Evolutionary conservation across 2,329 filamentous ascomycete species (phyloP), one percentile per base, ranked within the genome.

Genomic region (Trichoderma sp.): DNA sequence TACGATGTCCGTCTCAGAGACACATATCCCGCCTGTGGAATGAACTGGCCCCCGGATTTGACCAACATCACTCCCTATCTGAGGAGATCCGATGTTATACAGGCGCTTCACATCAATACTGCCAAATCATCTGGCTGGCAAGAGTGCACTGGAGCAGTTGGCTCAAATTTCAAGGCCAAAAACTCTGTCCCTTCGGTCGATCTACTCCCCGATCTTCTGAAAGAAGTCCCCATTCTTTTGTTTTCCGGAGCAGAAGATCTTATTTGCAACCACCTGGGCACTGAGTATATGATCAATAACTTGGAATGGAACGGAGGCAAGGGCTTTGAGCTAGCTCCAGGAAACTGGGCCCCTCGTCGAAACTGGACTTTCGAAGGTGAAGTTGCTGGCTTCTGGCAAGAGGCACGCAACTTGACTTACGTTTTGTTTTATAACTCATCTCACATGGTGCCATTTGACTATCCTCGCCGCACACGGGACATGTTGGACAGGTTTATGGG

Each of bases 361-460:
- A 91, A 97, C 75, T 99, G 96, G 96, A 92, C 89, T 0, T 97
- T 98, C 73, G 96, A 98, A 79, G 92, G 91, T 71, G 88, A 97
- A 74, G 83, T 88, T 1, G 94, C 94, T 4, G 96, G 96, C 29
- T 93, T 96, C 77, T 99, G 95, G 85, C 96, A 99, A 80, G 89
- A 94, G 78, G 95, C 96, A 1, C 90, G 96, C 73, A 99, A 99
- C 81, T 82, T 99, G 71, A 97, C 96, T 0, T 99, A 99, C 77
- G 90, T 99, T 37, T 85, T 96, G 52, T 97, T 98, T 81, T 93
- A 97, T 84, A 97, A 99, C 79, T 90, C 93, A 19, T 97, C 92
- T 61, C 96, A 99, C 80, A 99, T 99, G 96, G 96, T 99, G 1
- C 96, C 96, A 0, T 98, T 96, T 76, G 95, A 99, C 80, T 92